These are phyloP conservation scores for Gymnopilus junonius DNA, from an alignment of 768 basidiomycete genomes.

Conservation along the genomic window DNA sequence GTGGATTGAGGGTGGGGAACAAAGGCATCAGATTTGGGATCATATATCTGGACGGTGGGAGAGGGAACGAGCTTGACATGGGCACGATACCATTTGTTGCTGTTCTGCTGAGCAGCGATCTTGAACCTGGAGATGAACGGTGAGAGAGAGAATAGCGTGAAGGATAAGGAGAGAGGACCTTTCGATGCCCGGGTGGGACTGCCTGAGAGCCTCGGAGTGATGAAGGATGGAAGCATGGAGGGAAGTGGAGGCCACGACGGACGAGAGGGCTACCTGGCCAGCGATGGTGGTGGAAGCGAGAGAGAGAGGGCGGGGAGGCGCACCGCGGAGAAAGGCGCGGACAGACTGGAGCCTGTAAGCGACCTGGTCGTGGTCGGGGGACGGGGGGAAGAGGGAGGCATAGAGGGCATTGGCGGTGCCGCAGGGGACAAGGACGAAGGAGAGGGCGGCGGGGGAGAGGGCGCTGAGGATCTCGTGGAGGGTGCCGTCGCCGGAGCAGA, in stretches of 20 bases:
- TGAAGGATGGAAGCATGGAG: slow-evolving; percentile 81
- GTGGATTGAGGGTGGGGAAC: slow-evolving; percentile 39
- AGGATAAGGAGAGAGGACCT: slow-evolving; percentile 27
- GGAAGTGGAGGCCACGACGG: slow-evolving; percentile 88
- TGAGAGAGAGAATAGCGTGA: not conserved
- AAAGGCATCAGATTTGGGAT: slow-evolving; percentile 54
- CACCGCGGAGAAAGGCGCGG: slow-evolving; percentile 48
- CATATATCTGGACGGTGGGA: slow-evolving; percentile 60
- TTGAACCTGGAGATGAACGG: slow-evolving; percentile 65
- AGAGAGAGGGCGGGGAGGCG: slow-evolving; percentile 46
- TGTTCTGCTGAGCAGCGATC: slow-evolving; percentile 79
- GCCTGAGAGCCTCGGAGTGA: slow-evolving; percentile 73
- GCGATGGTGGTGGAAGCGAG: slow-evolving; percentile 57
- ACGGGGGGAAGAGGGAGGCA: slow-evolving; percentile 71
- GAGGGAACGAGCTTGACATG: slow-evolving; percentile 59
- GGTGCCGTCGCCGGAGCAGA: slow-evolving; percentile 92
- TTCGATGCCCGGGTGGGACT: slow-evolving; percentile 77
- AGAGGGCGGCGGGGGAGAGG: slow-evolving; percentile 42
- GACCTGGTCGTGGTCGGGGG: slow-evolving; percentile 22
- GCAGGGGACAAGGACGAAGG: slow-evolving; percentile 64
- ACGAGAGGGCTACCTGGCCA: slow-evolving; percentile 45
- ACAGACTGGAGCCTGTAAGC: slow-evolving; percentile 60
- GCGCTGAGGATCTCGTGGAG: slow-evolving; percentile 85
- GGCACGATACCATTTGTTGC: slow-evolving; percentile 70
- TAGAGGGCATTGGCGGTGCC: slow-evolving; percentile 97